A percentile compares a stretch with the other conserved stretches of the same genome.
Evolutionary conservation across 148 eudicot genomes (phyloP).

Genomic region (Rhododendron simsii): DNA sequence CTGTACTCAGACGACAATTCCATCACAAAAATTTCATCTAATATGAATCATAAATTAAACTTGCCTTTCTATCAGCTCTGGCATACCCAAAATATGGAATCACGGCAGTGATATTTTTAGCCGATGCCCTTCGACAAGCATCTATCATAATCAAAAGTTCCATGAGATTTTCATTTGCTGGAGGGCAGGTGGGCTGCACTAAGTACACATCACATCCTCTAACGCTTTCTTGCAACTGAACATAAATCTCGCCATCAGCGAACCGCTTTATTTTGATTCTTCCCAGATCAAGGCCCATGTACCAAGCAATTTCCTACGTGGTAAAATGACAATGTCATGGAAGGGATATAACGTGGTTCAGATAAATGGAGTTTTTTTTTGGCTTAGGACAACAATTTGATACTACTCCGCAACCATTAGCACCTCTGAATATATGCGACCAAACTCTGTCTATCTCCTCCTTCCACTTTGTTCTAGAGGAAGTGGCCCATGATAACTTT

Average conservation of each 20-base stretch:
- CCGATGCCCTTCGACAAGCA: slow-evolving; percentile 97
- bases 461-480: background rate
- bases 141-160: slow-evolving; percentile 91
- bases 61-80: slow-evolving; percentile 93
- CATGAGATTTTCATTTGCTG: slow-evolving; percentile 96
- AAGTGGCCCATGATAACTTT: background rate
- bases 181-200: slow-evolving; percentile 93
- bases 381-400: background rate
- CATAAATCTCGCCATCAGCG: slow-evolving; percentile 96
- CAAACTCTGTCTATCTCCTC: background rate
- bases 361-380: background rate
- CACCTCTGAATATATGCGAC: background rate
- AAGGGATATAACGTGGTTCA: background rate
- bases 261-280: slow-evolving; percentile 71
- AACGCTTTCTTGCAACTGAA: slow-evolving; percentile 95
- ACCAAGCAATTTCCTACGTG: slow-evolving; percentile 84
- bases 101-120: slow-evolving; percentile 90
- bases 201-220: slow-evolving; percentile 94
- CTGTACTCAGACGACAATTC: background rate
- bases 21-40: background rate
- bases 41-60: background rate
- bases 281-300: slow-evolving; percentile 91
- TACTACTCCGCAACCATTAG: background rate
- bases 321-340: background rate
- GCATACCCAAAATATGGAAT: slow-evolving; percentile 98